phyloP scores from a whole-genome alignment of 495 filamentous ascomycete species.

The Cryomyces antarcticus region DNA sequence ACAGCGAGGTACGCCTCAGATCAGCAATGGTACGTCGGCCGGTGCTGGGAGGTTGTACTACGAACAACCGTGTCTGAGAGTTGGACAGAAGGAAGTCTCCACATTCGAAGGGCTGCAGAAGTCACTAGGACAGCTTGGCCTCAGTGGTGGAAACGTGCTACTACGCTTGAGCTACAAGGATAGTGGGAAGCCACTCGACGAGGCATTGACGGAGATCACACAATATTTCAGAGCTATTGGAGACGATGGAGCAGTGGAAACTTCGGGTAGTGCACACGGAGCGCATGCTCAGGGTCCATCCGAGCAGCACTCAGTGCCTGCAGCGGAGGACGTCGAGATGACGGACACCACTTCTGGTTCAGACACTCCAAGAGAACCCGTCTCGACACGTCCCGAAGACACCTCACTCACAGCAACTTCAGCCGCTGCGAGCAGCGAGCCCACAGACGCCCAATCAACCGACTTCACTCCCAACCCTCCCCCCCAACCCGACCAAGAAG shows the following conservation, averaged over 20 bases:
- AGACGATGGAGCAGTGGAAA: slow-evolving; percentile 6
- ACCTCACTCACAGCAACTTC: background rate
- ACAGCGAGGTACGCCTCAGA: slow-evolving; percentile 45
- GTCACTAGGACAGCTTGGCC: slow-evolving; percentile 66
- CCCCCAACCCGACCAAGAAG: background rate
- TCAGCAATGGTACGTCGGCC: slow-evolving; percentile 22
- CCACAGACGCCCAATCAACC: slow-evolving; percentile 2
- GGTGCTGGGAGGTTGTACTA: slow-evolving; percentile 66
- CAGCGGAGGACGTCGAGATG: slow-evolving; percentile 1
- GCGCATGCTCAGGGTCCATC: slow-evolving; percentile 1
- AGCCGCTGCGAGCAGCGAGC: background rate
- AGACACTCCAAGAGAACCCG: background rate
- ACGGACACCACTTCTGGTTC: slow-evolving; percentile 1
- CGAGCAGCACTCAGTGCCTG: slow-evolving; percentile 2
- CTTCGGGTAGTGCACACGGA: background rate
- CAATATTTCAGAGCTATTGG: slow-evolving; percentile 34
- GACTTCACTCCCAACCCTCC: slow-evolving; percentile 4
- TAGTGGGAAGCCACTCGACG: slow-evolving; percentile 60
- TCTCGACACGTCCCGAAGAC: background rate
- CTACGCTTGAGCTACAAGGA: slow-evolving; percentile 53
- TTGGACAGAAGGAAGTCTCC: slow-evolving; percentile 58
- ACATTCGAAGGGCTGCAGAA: slow-evolving; percentile 69
- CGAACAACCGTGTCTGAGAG: slow-evolving; percentile 63
- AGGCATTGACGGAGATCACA: slow-evolving; percentile 64
- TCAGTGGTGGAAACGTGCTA: slow-evolving; percentile 63